Conservation (phyloP, 257 asterid genomes). For the Solanum sejunctum region DNA sequence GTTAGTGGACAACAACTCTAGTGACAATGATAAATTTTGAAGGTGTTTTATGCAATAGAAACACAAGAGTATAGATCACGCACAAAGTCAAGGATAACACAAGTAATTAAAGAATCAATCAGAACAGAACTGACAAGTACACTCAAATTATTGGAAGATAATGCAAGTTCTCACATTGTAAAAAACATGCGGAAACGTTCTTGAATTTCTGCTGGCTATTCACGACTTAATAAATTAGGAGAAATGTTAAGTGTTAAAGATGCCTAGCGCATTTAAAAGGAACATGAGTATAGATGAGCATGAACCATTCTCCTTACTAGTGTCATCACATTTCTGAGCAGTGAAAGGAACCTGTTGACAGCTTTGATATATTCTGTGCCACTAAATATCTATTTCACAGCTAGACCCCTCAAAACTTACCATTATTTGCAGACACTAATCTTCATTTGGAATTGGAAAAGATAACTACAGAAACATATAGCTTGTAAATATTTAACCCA, state of each 20-base stretch:
- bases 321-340: neutral
- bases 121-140: neutral
- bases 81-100: too few species aligned
- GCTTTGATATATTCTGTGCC: neutral
- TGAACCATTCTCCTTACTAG: neutral
- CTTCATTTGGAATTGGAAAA: neutral
- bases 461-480: neutral
- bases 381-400: neutral
- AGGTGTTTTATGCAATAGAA: neutral
- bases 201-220: neutral
- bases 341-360: neutral
- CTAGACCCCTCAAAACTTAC: neutral
- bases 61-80: neutral
- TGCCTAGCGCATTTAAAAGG: neutral
- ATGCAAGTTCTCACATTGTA: neutral
- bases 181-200: neutral
- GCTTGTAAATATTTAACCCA: neutral
- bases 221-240: neutral
- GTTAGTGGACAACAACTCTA: neutral
- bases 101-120: neutral
- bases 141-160: neutral
- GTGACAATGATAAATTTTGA: neutral
- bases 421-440: neutral
- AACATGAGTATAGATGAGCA: neutral
- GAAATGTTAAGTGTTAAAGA: neutral